Base-by-base conservation (phyloP, 805 yeast species). In the Candida oleophila region DNA sequence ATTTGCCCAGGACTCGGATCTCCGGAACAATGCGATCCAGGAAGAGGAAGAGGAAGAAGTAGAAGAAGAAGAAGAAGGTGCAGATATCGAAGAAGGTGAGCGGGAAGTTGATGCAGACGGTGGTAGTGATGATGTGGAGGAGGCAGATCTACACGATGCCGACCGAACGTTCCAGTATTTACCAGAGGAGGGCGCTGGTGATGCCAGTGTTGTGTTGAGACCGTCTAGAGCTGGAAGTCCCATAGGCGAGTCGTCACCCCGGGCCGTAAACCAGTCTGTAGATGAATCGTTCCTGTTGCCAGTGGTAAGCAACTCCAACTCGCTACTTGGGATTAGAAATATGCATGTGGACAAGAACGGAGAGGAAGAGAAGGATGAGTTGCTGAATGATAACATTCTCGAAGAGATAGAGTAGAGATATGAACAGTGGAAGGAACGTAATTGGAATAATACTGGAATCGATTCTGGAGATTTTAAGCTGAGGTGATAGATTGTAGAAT, bases 241-340 rank as follows among this genome's bases (percentile, higher is more conserved):
- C 30, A 7, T 25, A 11, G 30, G 11, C 9, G 30, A 36, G 18
- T 20, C 39, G 39, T 36, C 39, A 4, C 19, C 22, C 21, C 20
- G 21, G 14, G 22, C 14, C 43, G 5, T 25, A 38, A 36, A 37
- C 34, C 19, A 22, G 19, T 34, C 43, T 22, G 44, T 44, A n/a
- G 81, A 78, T 49, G 79, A 77, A 52, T 78, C 83, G 1, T 78
- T 79, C 55, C 76, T 82, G 1, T 54, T 79, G 43, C 83, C 83
- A 4, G 37, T 59, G 54, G 52, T 76, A 62, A 43, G 54, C 45
- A 49, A 52, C 15, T 50, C 55, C 3, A 53, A 51, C 40, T 48
- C 61, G 3, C 41, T 59, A 28, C 22, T 56, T 22, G 49, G 46
- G 41, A 22, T 37, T 22, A 38, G 39, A 22, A 12, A 33, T 20